A percentile compares a stretch with the other conserved stretches of the same genome.
These are phyloP conservation scores for Cyclanthera cordifolia DNA, from an alignment of 306 rosid genomes.

Conservation along the genomic window DNA sequence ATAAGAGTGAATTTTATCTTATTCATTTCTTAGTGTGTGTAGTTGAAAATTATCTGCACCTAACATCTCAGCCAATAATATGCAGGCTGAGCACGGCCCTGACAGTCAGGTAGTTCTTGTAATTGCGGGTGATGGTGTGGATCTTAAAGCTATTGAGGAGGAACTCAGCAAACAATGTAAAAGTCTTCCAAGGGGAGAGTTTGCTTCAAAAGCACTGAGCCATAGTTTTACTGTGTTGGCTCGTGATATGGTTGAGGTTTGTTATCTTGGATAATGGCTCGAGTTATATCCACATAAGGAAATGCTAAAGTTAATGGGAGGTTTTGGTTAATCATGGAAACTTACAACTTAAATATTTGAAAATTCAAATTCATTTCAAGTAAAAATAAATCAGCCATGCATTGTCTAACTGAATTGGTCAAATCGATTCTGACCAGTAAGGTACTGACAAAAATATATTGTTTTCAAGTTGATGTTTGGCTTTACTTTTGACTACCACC, in stretches of 20 bases:
- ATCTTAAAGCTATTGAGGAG: conserved; percentile 64
- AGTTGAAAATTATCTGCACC: background rate
- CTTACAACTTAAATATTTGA: background rate
- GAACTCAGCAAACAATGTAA: conserved; percentile 75
- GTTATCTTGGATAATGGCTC: conserved; percentile 18
- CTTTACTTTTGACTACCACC: background rate
- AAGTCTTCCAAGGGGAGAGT: conserved; percentile 86
- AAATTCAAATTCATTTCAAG: background rate
- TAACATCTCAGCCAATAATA: conserved; percentile 11
- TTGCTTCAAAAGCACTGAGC: conserved; percentile 78
- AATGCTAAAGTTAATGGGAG: background rate
- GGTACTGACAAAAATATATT: background rate
- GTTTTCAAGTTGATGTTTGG: background rate
- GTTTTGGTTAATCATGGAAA: background rate
- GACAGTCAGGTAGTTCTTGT: conserved; percentile 99
- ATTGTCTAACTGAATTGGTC: background rate
- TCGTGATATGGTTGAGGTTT: conserved; percentile 83
- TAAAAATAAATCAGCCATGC: background rate
- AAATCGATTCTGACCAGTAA: background rate
- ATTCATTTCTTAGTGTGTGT: background rate
- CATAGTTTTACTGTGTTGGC: conserved; percentile 83
- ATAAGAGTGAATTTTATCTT: background rate
- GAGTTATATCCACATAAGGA: background rate
- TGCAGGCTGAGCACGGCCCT: conserved; percentile 98
- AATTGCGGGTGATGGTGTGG: conserved; percentile 70